A percentile compares a stretch with the other conserved stretches of the same genome.
phyloP scores from a whole-genome alignment of 768 basidiomycete species.

The Naganishia vishniacii region DNA sequence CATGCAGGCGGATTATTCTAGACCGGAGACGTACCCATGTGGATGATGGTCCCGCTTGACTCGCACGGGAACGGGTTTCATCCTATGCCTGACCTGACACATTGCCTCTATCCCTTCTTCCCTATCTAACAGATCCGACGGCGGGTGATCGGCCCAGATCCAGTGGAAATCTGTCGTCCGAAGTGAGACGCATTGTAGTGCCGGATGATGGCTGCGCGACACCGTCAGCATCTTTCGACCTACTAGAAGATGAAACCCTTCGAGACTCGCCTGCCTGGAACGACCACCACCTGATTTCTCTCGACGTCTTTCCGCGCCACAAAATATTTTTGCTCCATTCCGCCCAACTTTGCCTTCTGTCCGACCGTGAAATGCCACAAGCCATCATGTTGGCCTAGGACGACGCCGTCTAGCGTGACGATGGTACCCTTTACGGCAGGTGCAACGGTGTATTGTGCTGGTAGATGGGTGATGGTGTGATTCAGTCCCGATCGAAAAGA shows the following conservation, averaged over 20 bases:
- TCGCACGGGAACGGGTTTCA: constrained; percentile 56
- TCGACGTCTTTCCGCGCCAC: constrained; percentile 65
- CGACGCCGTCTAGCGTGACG: constrained; percentile 57
- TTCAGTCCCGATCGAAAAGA: not conserved
- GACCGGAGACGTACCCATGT: constrained; percentile 27
- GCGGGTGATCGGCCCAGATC: constrained; percentile 64
- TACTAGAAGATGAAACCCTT: not conserved
- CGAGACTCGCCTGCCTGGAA: constrained; percentile 62
- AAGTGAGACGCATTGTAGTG: constrained; percentile 52
- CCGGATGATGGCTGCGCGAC: constrained; percentile 58
- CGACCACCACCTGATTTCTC: constrained; percentile 67
- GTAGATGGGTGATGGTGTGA: not conserved
- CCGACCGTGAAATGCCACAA: constrained; percentile 53
- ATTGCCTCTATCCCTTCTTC: constrained; percentile 54
- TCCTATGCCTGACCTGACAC: constrained; percentile 68
- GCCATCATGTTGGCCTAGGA: constrained; percentile 63
- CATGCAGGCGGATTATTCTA: not conserved
- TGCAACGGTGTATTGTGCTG: constrained; percentile 71
- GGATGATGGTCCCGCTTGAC: constrained; percentile 44
- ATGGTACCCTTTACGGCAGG: constrained; percentile 61
- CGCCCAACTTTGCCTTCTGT: constrained; percentile 64
- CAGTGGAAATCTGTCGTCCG: constrained; percentile 57
- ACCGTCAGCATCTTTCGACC: not conserved
- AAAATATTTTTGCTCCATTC: constrained; percentile 61
- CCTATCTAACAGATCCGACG: constrained; percentile 46